These are phyloP conservation scores for Sclerotinia minor DNA, from an alignment of 2,329 filamentous ascomycete species.

Conservation along the genomic window DNA sequence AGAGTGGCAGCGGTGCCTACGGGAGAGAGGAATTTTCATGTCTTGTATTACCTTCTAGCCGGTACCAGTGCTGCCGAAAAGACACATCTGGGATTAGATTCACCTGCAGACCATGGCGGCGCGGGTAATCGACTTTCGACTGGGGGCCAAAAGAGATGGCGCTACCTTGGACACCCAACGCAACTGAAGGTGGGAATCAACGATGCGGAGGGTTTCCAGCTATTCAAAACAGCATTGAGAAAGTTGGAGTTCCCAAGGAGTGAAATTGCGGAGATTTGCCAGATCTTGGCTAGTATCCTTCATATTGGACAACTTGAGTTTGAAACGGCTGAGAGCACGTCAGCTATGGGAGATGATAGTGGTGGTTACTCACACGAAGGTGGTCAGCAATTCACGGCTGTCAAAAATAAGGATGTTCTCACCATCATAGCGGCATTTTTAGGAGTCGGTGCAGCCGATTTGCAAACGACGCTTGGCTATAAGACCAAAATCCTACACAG, in stretches of 20 bases:
- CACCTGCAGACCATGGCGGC: conserved; percentile 38
- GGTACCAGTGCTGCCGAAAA: conserved; percentile 92
- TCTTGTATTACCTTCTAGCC: conserved; percentile 91
- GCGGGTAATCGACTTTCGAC: conserved; percentile 52
- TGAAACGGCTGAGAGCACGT: conserved; percentile 75
- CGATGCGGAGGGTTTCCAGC: conserved; percentile 90
- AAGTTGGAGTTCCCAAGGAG: conserved; percentile 91
- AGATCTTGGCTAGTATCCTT: conserved; percentile 89
- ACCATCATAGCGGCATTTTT: conserved; percentile 90
- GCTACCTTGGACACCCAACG: conserved; percentile 92
- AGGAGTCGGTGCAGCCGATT: conserved; percentile 74
- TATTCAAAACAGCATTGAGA: conserved; percentile 93
- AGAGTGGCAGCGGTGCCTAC: conserved; percentile 90
- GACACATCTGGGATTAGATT: conserved; percentile 68
- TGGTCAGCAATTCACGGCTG: conserved; percentile 77
- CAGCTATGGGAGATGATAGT: conserved; percentile 80
- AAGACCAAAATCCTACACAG: conserved; percentile 96
- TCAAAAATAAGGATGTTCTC: conserved; percentile 91
- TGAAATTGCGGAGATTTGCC: conserved; percentile 96
- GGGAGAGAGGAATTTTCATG: conserved; percentile 93
- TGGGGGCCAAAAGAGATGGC: conserved; percentile 76
- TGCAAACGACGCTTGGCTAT: conserved; percentile 88
- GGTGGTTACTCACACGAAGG: conserved; percentile 96
- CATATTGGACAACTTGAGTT: conserved; percentile 98
- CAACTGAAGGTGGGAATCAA: conserved; percentile 98